Percentiles rank a stretch among this genome's conserved stretches.
Evolutionary conservation across 306 rosid species (phyloP).

Genomic region (Bauhinia variegata): DNA sequence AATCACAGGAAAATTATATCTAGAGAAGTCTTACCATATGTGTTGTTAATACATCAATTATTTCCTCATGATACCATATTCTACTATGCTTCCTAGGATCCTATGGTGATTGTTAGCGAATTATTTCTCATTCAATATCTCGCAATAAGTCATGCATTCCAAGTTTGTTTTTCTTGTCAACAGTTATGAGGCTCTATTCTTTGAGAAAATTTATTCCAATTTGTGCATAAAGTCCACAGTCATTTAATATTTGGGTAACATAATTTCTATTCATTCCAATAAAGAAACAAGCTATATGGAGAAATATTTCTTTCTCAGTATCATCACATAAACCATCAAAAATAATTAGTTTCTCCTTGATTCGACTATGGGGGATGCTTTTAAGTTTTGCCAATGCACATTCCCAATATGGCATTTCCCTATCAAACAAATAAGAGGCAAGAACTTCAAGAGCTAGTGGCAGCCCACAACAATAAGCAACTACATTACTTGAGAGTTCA

Average conservation of each 20-base stretch:
- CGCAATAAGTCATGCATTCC: neutral
- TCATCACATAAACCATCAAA: neutral
- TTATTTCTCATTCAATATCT: slow-evolving; percentile 4
- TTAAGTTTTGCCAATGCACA: neutral
- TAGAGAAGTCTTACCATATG: neutral
- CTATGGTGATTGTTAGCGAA: neutral
- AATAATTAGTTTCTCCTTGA: neutral
- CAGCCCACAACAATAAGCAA: neutral
- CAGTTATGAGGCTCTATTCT: neutral
- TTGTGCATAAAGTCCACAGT: neutral
- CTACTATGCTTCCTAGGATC: neutral
- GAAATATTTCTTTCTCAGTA: neutral
- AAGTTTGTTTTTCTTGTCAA: neutral
- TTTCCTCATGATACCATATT: slow-evolving; percentile 12
- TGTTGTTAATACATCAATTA: neutral
- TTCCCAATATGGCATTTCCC: neutral
- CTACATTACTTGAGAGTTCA: neutral
- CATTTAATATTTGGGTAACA: neutral
- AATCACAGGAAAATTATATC: too few species aligned
- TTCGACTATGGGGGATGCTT: neutral
- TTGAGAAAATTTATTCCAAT: slow-evolving; percentile 4
- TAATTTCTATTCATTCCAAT: neutral
- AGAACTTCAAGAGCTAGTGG: neutral
- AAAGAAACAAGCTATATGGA: neutral
- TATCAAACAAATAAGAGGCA: too few species aligned